Base-by-base conservation (phyloP, 2,329 filamentous ascomycete genomes). In the Phaeosphaeria sp. region DNA sequence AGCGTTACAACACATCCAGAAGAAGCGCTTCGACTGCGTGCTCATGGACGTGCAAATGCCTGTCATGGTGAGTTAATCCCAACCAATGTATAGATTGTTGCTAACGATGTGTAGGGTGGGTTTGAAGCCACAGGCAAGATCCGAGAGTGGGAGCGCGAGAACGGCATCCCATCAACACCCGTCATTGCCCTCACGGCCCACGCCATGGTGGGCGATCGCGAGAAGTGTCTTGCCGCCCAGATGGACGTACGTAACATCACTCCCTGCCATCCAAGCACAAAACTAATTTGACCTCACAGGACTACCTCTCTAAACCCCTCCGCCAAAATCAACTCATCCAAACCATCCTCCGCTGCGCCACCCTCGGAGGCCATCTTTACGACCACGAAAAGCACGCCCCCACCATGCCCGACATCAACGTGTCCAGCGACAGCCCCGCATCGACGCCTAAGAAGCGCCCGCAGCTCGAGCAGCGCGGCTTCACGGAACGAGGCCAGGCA, bases 31-130 rank as follows among this genome's bases (percentile, higher is more conserved):
- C 76, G 95, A 99, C 77, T 92, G 97, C 60, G 95, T 99, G 64
- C 85, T 99, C 49, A 99, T 99, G 95, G 95, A 99, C 74, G 95
- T 99, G 18, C 95, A 98, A 77, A 99, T 99, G 95, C 95, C 95
- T n/a, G 91, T 98, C 71, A 98, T 98, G 93, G 89, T 91, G 80
- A 81, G 87, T 64, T 49, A 36, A 53, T 20, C n/a, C 21, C 7
- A 22, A 44, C 78, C 85, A 74, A 85, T 72, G n/a, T 53, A 20
- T 17, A 9, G 33, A 43, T 3, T 18, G 7, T 18, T 18, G 18
- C 40, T 51, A 17, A 51, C 22, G 27, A 20, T 7, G 1, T 30
- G 50, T 56, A 91, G 89, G 95, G 95, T 74, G 95, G 95, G 45
- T 98, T 99, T 74, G 95, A 99, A 79, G 93, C 95, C 15, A 99